Percentiles rank a stretch among this genome's conserved stretches.
Conservation (phyloP, 2,329 filamentous ascomycete species). For the Ilyonectria destructans region DNA sequence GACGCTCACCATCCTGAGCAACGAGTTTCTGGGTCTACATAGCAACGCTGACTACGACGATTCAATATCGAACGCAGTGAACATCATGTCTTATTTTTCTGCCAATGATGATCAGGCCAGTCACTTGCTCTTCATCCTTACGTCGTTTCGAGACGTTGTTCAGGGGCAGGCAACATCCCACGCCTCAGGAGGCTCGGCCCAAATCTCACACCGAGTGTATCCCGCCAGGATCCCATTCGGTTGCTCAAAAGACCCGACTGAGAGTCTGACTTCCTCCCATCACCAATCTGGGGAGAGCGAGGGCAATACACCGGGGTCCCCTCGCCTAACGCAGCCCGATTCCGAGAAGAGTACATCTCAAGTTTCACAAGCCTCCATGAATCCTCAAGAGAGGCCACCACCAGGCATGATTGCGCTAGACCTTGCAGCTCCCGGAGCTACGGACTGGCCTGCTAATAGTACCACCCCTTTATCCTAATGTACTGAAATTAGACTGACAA, state of each 20-base stretch:
- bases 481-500: background rate
- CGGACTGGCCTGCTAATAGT: conserved; percentile 4
- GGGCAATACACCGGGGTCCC: background rate
- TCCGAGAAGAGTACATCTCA: conserved; percentile 4
- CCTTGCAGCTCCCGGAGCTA: background rate
- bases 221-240: background rate
- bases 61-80: conserved; percentile 62
- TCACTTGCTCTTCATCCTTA: conserved; percentile 66
- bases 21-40: conserved; percentile 69
- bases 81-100: conserved; percentile 66
- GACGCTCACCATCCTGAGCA: conserved; percentile 69
- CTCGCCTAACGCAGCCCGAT: background rate
- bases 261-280: background rate
- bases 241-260: background rate
- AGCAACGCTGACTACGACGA: conserved; percentile 59
- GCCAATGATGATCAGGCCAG: conserved; percentile 65
- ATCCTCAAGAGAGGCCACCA: background rate
- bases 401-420: conserved; percentile 10
- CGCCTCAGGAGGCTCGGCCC: background rate
- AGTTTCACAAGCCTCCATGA: conserved; percentile 20
- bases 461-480: background rate
- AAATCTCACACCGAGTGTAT: background rate
- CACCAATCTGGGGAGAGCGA: background rate
- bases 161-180: background rate
- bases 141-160: conserved; percentile 58